Conservation (phyloP, 1,139 yeast species). For the Kazachstania sp. region DNA sequence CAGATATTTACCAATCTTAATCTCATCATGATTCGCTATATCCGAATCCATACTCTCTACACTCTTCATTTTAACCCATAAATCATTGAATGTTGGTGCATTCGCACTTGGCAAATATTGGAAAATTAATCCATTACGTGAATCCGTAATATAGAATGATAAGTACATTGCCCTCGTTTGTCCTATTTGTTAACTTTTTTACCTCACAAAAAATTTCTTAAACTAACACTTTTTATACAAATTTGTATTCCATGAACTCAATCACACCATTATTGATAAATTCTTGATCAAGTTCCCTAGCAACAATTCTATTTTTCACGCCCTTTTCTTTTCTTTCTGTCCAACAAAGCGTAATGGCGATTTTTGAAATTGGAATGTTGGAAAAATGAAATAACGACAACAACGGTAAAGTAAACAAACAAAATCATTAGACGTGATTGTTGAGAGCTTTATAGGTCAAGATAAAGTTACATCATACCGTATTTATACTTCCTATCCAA, state of each 20-base stretch:
- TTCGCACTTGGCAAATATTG: slow-evolving; percentile 24
- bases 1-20: slow-evolving; percentile 18
- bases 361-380: too few species aligned
- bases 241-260: too few species aligned
- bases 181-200: neutral
- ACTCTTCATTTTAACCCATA: slow-evolving; percentile 19
- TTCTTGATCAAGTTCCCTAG: neutral
- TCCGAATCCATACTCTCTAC: neutral
- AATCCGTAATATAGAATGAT: slow-evolving; percentile 26
- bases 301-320: neutral
- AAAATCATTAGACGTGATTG: too few species aligned
- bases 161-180: slow-evolving; percentile 15
- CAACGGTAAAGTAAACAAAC: too few species aligned
- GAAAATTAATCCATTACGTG: slow-evolving; percentile 19
- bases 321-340: too few species aligned
- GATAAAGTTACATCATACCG: too few species aligned
- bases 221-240: too few species aligned
- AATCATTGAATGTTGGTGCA: slow-evolving; percentile 22
- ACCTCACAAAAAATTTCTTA: too few species aligned
- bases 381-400: too few species aligned
- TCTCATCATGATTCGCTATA: slow-evolving; percentile 4
- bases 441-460: too few species aligned
- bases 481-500: too few species aligned
- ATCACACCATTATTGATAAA: neutral
- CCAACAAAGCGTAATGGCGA: too few species aligned